Evolutionary conservation across 2,329 filamentous ascomycete species (phyloP), one percentile per base, ranked within the genome.

Genomic region (Aspergillus sp.): DNA sequence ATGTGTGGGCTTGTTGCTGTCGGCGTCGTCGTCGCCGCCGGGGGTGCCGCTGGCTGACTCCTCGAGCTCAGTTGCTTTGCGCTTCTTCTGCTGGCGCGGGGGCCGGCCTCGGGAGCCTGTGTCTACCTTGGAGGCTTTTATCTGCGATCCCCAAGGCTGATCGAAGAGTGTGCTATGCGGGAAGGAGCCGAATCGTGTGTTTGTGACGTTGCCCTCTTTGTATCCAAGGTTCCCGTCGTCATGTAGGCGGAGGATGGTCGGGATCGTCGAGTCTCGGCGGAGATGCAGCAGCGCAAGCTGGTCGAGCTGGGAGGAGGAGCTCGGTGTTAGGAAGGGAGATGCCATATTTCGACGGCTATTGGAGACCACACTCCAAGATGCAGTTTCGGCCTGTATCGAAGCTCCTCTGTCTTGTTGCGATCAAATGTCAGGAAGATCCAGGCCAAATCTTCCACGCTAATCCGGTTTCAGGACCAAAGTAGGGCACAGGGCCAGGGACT

Each of bases 171-270:
- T 93, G 11, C 86, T 90, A 74, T 94, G 91, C 0, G 91, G 91
- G 63, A 93, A 94, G 0, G 93, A 97, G 53, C 95, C 95, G 72
- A 97, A 99, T 49, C 93, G 89, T 1, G 94, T 99, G 79, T 97
- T 98, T 57, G 93, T 87, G 2, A 92, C 90, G 51, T 88, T 89
- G 41, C 91, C 91, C 73, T 93, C 90, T 31, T 86, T 85, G 70
- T 93, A 93, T 62, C 90, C 91, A 71, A 89, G 85, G 65, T 89
- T 83, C 47, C 86, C 84, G 56, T 87, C 87, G 43, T 85, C 83
- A 23, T 84, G 83, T 31, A 85, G 80, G 65, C 85, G 83, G 30
- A 93, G 85, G 64, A 91, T 88, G 28, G 93, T 83, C 7, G 94
- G 92, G 45, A 93, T 84, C 65, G 93, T 87, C 64, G 90, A 89